Evolutionary conservation across 139 green algal species (phyloP), one percentile per base, ranked within the genome.

Genomic region (Chlamydomonas applanata): DNA sequence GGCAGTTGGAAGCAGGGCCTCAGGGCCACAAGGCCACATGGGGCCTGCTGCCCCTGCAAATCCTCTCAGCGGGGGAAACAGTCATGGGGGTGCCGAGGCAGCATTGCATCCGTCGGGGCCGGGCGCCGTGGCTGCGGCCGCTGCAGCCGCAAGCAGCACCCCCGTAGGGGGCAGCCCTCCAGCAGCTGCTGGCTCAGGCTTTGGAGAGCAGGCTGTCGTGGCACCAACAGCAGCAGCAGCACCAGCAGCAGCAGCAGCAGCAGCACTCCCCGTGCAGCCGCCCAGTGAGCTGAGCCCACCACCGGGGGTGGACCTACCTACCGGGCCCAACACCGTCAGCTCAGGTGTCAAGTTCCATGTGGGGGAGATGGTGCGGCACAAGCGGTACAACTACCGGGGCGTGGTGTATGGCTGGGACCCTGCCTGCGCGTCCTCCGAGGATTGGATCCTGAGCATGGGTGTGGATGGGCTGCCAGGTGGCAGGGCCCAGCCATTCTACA

Each of bases 341-440:
- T 3, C 19, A 33, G 7, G 3, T 44, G 4, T 73, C 16, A 40
- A 25, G 32, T 72, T 60, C 32, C 14, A 44, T 24, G 33, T 72
- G 17, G 66, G 66, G 17, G 24, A 54, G n/a, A 7, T 59, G 32
- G 40, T 72, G 40, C 20, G 36, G 33, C 66, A 72, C 36, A 25
- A 29, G 66, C 66, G 33, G n/a, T 88, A 85, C 72, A 52, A 63
- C 24, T 92, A 91, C 67, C 71, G 84, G 0, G 88, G 86, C n/a
- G 76, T 93, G 16, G 85, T 93, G 52, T 73, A 82, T 25, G 87
- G 85, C 32, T 91, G 86, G 86, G 86, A 92, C 79, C 45, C 76
- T 1, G 1, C 11, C 0, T 92, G 88, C 80, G 30, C 25, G 0
- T 81, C 79, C 25, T 56, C 72, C 4, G 86, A 90, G 69, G 49